These are phyloP conservation scores for Magnolia officinalis DNA, from an alignment of 164 flowering plant genomes.

Conservation along the genomic window DNA sequence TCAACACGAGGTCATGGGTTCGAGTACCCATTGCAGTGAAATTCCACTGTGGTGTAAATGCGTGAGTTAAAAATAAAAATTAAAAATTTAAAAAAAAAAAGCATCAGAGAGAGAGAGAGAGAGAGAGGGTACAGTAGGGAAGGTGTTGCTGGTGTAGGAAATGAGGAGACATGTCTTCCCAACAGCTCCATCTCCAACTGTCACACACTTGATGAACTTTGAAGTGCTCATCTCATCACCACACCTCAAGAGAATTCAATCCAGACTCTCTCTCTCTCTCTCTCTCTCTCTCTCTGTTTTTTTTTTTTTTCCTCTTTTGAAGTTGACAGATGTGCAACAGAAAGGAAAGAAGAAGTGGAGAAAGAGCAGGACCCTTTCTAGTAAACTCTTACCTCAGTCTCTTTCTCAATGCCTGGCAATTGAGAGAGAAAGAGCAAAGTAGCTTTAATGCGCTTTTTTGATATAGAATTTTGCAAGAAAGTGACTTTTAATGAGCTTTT, in stretches of 20 bases:
- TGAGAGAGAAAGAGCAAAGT: background rate
- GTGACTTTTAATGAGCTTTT: background rate
- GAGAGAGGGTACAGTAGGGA: constrained; percentile 47
- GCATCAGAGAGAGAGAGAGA: background rate
- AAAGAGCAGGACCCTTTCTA: background rate
- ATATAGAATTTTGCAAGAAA: background rate
- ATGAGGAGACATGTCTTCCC: constrained; percentile 74
- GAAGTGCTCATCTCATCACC: constrained; percentile 33
- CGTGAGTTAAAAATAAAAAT: background rate
- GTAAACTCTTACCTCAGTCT: background rate
- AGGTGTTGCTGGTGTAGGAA: constrained; percentile 73
- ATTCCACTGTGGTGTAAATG: background rate
- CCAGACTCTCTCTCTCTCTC: background rate
- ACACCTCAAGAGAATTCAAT: background rate
- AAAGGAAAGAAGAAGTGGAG: background rate
- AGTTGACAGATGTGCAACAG: background rate
- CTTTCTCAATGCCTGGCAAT: background rate
- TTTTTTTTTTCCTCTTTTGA: background rate
- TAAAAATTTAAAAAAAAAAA: too few relatives aligned
- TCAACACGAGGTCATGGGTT: too few relatives aligned
- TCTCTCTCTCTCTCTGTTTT: background rate
- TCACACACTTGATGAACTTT: constrained; percentile 71
- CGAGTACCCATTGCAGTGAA: too few relatives aligned
- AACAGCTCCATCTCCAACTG: constrained; percentile 78
- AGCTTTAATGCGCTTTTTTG: background rate